Base-by-base conservation (phyloP, 176 grass and related monocot species). In the Zoysia pacifica region DNA sequence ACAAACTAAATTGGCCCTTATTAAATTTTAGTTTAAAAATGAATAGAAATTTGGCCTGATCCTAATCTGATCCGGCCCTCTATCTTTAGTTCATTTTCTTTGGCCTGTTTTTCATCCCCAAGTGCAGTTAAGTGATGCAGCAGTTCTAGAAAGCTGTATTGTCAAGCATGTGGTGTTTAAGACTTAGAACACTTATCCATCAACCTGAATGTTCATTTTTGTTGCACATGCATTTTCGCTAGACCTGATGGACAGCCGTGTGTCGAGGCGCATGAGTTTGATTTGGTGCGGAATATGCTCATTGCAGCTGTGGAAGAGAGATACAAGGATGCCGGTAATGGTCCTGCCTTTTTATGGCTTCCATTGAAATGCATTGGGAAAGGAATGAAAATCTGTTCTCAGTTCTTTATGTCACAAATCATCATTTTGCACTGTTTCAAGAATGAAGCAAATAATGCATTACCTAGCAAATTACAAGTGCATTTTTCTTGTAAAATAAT, bases 251-350 rank as follows among this genome's bases (percentile, higher is more conserved):
- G 91, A 59, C 89, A 97, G 43, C 83, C 85, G 47, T 94, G 91
- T 10, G 19, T 87, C 8, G 94, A 97, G 64, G 73, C 87, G 18
- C 80, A 84, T 82, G 94, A 97, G 74, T 97, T 97, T 53, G 87
- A 48, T 53, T 91, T 97, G 73, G 62, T 97, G 35, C 72, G 82
- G 11, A 94, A 94, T 85, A 94, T 97, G 94, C 74, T 90, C 35
- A 80, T 85, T 60, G 94, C 94, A 38, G 91, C 87, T 70, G 74
- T 87, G 54, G 91, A 97, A 87, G 94, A 97, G 78, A 83, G 91
- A 73, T 97, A 97, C 89, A 97, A 81, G 75, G 91, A 94, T 85
- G 94, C 94, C 12, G 94, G 94, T 97, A 88, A 83, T 50, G 11
- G 55, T 84, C 36, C 39, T 72, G 37, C 69, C 4, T 2, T 76